Conservation (phyloP, 83 land plant genomes). For the Diphasiastrum complanatum region DNA sequence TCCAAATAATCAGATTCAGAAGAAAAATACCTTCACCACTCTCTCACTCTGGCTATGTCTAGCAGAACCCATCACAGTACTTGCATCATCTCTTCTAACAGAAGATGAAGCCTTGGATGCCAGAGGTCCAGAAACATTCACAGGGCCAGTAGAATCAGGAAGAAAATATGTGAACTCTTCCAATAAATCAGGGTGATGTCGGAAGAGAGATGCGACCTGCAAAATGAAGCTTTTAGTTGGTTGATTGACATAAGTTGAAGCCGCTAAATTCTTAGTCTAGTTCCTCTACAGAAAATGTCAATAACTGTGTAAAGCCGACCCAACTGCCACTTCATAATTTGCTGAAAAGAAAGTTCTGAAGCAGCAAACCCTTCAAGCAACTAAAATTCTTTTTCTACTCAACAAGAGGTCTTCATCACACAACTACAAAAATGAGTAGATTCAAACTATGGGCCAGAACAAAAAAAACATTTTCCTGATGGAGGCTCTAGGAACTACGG, state of each 20-base stretch:
- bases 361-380: neutral
- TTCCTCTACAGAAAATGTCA: neutral
- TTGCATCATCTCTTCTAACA: neutral
- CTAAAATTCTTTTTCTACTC: neutral
- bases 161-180: conserved; percentile 83
- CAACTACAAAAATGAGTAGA: neutral
- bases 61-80: too few relatives aligned
- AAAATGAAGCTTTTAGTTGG: conserved; percentile 1
- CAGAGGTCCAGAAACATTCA: neutral
- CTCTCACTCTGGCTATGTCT: too few relatives aligned
- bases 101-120: conserved; percentile 23
- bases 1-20: too few relatives aligned
- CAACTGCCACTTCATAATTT: neutral
- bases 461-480: neutral
- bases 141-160: conserved; percentile 50
- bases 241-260: neutral
- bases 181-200: conserved; percentile 68
- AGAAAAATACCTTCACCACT: too few relatives aligned
- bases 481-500: neutral
- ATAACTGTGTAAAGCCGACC: neutral
- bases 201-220: conserved; percentile 70
- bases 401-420: neutral
- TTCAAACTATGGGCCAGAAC: neutral
- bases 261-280: neutral
- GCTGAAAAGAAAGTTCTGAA: neutral